Evolutionary conservation across 805 yeast genomes (phyloP).

Genomic region (Candida boleticola): DNA sequence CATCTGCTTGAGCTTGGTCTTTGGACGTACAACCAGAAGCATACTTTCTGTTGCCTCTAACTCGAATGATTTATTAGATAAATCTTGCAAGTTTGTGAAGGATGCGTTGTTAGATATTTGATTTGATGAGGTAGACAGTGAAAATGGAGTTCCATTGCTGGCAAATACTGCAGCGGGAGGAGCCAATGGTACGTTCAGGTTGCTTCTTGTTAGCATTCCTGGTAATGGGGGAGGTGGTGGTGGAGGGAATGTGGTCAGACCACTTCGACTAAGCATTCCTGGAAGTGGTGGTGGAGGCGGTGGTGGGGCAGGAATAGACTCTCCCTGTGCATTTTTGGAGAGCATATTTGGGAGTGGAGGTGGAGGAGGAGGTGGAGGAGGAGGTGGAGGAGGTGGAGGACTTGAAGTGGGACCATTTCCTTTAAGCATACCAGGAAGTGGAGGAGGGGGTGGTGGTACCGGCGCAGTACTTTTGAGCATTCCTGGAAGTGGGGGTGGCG

Average conservation of each 20-base stretch:
- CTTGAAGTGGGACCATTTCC: neutral
- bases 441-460: conserved; percentile 20
- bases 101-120: conserved; percentile 2
- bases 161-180: neutral
- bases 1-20: conserved; percentile 80
- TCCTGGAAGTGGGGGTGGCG: conserved; percentile 22
- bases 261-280: neutral
- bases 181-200: neutral
- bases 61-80: neutral
- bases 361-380: conserved; percentile 21
- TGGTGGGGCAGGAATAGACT: conserved; percentile 11
- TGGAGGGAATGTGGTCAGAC: conserved; percentile 7
- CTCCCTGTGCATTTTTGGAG: neutral
- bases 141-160: neutral
- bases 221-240: conserved; percentile 10
- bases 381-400: no score
- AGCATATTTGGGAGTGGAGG: conserved; percentile 1
- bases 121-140: conserved; percentile 5
- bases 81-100: neutral
- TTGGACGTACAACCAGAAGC: conserved; percentile 47
- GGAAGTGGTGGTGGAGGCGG: conserved; percentile 14
- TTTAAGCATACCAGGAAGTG: conserved; percentile 6
- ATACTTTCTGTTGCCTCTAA: neutral
- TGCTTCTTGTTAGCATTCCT: neutral
- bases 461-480: conserved; percentile 7